Base-by-base conservation (phyloP, 1,139 yeast genomes). In the Candida mesenterica region DNA sequence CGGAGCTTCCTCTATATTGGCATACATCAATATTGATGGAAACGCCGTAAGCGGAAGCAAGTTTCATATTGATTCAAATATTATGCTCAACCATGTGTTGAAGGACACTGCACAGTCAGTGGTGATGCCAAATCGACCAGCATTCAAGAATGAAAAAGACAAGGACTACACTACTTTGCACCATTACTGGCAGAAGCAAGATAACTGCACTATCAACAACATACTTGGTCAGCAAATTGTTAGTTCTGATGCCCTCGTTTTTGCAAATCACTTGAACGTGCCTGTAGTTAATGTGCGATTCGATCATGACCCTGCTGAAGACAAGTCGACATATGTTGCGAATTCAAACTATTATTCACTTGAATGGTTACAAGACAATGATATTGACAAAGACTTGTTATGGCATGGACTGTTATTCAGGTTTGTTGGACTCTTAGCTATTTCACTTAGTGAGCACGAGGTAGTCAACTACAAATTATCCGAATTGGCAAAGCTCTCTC, bases 361-460 rank as follows among this genome's bases (percentile, higher is more conserved):
- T 29, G 51, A 63, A 23, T 68, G 73, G 74, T 41, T 67, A 12
- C 43, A 47, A 9, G 47, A 57, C 8, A 44, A 54, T 26, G 47
- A 58, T 28, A 46, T 61, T 12, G 71, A 68, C 41, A 49, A 52
- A 15, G 55, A 59, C 23, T 50, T 61, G 28, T 36, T 52, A 14
- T 46, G 63, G 4, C 75, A 70, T 45, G 65, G 65, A 0, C 62
- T 64, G 58, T 52, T 70, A 42, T 60, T 68, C 18, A 47, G 68
- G 29, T 68, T 50, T 38, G 34, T 68, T 30, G 76, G 76, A 3
- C 46, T 70, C 19, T 43, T 70, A 27, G 53, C 57, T 1, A 60
- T 70, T 7, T 52, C 66, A 3, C 48, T 70, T 24, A 57, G 69
- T 39, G 76, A 70, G 36, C 71, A 62, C 38, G 75, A 70, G 39